Percentiles rank a stretch among this genome's conserved stretches.
phyloP scores from a whole-genome alignment of 108 stramenopile genomes.

The Ochromonas danica region DNA sequence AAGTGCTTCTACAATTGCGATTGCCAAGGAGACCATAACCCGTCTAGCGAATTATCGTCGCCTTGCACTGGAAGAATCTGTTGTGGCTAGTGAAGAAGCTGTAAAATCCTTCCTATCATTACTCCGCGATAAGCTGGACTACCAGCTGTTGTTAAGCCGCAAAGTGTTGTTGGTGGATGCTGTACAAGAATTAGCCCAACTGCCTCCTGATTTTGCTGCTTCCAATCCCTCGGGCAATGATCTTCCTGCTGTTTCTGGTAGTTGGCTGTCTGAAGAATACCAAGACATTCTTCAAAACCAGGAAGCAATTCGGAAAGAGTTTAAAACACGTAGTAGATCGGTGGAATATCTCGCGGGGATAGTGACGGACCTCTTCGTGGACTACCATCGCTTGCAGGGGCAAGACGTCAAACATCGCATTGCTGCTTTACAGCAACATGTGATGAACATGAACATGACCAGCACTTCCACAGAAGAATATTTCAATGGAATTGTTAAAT shows the following conservation, averaged over 20 bases:
- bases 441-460: too few species aligned
- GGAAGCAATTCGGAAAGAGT: constrained; percentile 48
- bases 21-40: constrained; percentile 41
- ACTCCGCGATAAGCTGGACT: neutral
- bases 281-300: constrained; percentile 43
- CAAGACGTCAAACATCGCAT: constrained; percentile 23
- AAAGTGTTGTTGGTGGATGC: constrained; percentile 39
- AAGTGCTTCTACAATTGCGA: constrained; percentile 49
- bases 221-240: too few species aligned
- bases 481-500: too few species aligned
- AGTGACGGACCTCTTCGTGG: constrained; percentile 55
- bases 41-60: constrained; percentile 8
- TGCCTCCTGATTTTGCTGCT: too few species aligned
- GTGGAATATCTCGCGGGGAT: constrained; percentile 49
- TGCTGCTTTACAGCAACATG: too few species aligned
- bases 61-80: neutral
- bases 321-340: constrained; percentile 43
- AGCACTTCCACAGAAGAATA: too few species aligned
- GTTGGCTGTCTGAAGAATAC: constrained; percentile 56
- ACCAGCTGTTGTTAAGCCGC: constrained; percentile 43
- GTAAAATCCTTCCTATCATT: neutral
- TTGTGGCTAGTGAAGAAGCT: neutral
- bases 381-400: constrained; percentile 53
- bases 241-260: too few species aligned
- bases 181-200: neutral